Evolutionary conservation across 2,329 filamentous ascomycete species (phyloP), one percentile per base, ranked within the genome.

Genomic region (Atkinsonella texensis): DNA sequence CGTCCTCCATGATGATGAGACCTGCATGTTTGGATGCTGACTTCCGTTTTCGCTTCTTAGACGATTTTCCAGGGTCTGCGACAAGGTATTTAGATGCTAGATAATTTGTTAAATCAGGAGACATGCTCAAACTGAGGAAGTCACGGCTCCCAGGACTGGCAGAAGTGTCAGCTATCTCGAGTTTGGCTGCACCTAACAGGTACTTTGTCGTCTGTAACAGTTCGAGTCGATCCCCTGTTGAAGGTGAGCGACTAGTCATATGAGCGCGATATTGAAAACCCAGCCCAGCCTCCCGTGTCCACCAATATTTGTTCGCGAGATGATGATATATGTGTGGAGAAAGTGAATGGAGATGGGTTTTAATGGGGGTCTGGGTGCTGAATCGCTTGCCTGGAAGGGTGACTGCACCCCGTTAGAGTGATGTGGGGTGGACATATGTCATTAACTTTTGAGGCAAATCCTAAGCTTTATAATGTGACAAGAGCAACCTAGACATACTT

Each of bases 11-110:
- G 53, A 85, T 83, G 48, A 83, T 72, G 31, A 85, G 75, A 46
- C 81, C 79, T 45, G 68, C 64, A 48, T 66, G 55, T 49, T 20
- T 38, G 3, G 49, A 9, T 18, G 66, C 61, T 52, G 75, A 68
- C 65, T 83, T 84, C 61, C 78, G 75, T 69, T 84, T 85, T 55
- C 79, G 75, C 63, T 84, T 84, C 63, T 84, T 84, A 47, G 70
- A 55, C 5, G 52, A 60, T 17, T 77, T 74, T 56, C 79, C 80
- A 6, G 73, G 68, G 55, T 81, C 76, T 41, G 77, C 72, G 51
- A 76, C 72, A 48, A 98, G 83, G 66, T 98, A 98, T 67, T 89
- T 93, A 56, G 88, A 85, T 39, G 91, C 90, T 38, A 98, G 80
- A 63, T 97, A 98, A 63, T 83, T 82, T 53, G 89, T 84, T 57